Evolutionary conservation across 306 rosid species (phyloP).

Genomic region (Vicia faba): DNA sequence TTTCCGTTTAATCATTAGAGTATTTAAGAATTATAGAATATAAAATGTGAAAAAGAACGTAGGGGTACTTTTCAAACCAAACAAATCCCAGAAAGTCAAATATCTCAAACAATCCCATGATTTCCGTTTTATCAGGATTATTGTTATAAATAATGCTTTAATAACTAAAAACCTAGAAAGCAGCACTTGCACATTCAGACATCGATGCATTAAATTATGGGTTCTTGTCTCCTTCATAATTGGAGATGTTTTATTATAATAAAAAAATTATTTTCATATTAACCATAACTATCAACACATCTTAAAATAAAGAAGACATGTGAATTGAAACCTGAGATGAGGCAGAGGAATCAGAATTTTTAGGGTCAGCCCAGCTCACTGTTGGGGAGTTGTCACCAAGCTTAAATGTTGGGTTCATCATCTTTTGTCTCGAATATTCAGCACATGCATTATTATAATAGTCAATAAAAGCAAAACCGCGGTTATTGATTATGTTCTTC

Average conservation of each 20-base stretch:
- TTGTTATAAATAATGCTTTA: background rate
- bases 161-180: slow-evolving; percentile 11
- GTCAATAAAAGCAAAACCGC: slow-evolving; percentile 95
- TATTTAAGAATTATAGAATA: background rate
- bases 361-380: slow-evolving; percentile 99
- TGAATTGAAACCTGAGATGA: slow-evolving; percentile 73
- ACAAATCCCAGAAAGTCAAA: background rate
- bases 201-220: slow-evolving; percentile 3
- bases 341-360: slow-evolving; percentile 89
- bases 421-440: slow-evolving; percentile 82
- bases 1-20: slow-evolving; percentile 14
- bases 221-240: background rate
- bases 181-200: slow-evolving; percentile 9
- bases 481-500: slow-evolving; percentile 74
- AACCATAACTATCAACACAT: slow-evolving; percentile 27
- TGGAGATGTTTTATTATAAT: slow-evolving; percentile 17
- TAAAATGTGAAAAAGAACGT: slow-evolving; percentile 17
- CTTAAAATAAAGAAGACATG: slow-evolving; percentile 8
- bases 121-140: slow-evolving; percentile 2
- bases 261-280: slow-evolving; percentile 11
- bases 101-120: slow-evolving; percentile 4
- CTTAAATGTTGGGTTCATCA: slow-evolving; percentile 86
- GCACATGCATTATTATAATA: slow-evolving; percentile 96
- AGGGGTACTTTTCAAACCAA: slow-evolving; percentile 1
- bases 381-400: slow-evolving; percentile 88